These are phyloP conservation scores for Neurospora cerealis DNA, from an alignment of 495 filamentous ascomycete genomes.

Conservation along the genomic window DNA sequence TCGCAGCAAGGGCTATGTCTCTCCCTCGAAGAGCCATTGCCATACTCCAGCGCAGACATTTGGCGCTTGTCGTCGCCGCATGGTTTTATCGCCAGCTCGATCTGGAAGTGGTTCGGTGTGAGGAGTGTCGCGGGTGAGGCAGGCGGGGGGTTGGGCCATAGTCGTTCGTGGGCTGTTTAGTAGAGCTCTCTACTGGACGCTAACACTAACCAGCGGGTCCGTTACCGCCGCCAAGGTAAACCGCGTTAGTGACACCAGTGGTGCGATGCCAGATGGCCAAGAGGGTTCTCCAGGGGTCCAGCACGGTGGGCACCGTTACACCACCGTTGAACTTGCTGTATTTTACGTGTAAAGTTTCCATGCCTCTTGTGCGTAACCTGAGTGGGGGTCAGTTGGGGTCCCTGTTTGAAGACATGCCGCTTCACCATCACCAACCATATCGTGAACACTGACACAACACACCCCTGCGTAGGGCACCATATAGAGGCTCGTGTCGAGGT, in stretches of 20 bases:
- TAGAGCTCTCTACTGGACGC: neutral
- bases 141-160: neutral
- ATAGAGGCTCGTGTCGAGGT: neutral
- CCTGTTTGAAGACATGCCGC: neutral
- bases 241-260: neutral
- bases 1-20: slow-evolving; percentile 60
- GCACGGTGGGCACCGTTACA: neutral
- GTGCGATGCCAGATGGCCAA: neutral
- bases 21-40: slow-evolving; percentile 72
- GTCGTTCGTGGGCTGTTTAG: neutral
- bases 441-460: neutral
- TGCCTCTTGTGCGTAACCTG: neutral
- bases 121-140: neutral
- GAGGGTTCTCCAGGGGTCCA: neutral
- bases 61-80: slow-evolving; percentile 26
- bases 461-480: neutral
- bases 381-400: neutral
- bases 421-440: neutral
- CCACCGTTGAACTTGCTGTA: neutral
- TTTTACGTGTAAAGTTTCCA: neutral
- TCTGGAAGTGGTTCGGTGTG: neutral
- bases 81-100: slow-evolving; percentile 18
- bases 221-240: neutral
- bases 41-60: slow-evolving; percentile 13
- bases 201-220: neutral